These are phyloP conservation scores for Annona squamosa DNA, from an alignment of 164 flowering plant species.

Conservation along the genomic window DNA sequence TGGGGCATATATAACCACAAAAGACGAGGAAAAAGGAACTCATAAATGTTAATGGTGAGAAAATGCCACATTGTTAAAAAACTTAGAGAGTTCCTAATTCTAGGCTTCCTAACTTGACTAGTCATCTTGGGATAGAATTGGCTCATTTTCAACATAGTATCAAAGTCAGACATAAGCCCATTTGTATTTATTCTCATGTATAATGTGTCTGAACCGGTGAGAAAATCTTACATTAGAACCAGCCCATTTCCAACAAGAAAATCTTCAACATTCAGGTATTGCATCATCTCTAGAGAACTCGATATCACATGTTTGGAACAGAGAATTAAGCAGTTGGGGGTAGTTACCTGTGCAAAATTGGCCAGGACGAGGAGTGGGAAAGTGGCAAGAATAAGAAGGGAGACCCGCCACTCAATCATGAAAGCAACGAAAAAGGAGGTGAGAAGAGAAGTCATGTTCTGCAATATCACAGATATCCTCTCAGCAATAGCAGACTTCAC, in stretches of 20 bases:
- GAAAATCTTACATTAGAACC: too few relatives aligned
- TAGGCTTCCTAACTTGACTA: too few relatives aligned
- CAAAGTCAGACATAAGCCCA: too few relatives aligned
- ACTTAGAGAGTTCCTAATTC: background rate
- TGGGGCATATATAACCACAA: too few relatives aligned
- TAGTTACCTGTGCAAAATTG: slow-evolving; percentile 83
- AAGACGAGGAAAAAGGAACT: too few relatives aligned
- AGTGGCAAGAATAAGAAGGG: slow-evolving; percentile 82
- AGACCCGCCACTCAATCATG: slow-evolving; percentile 96
- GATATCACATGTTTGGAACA: background rate
- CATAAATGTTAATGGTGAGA: too few relatives aligned
- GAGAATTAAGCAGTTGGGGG: background rate
- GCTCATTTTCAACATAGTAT: too few relatives aligned
- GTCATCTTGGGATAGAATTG: too few relatives aligned
- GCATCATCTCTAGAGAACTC: background rate
- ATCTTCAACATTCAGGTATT: background rate
- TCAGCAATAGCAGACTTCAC: slow-evolving; percentile 95
- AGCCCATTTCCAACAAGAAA: too few relatives aligned
- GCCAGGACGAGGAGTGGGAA: slow-evolving; percentile 96
- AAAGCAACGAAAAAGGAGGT: slow-evolving; percentile 97
- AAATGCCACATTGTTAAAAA: background rate
- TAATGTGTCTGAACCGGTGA: too few relatives aligned
- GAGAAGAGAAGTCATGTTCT: slow-evolving; percentile 96
- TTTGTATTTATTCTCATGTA: too few relatives aligned
- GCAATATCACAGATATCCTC: slow-evolving; percentile 90